phyloP scores from a whole-genome alignment of 208 protist species.

The Trypanosoma conorhini region DNA sequence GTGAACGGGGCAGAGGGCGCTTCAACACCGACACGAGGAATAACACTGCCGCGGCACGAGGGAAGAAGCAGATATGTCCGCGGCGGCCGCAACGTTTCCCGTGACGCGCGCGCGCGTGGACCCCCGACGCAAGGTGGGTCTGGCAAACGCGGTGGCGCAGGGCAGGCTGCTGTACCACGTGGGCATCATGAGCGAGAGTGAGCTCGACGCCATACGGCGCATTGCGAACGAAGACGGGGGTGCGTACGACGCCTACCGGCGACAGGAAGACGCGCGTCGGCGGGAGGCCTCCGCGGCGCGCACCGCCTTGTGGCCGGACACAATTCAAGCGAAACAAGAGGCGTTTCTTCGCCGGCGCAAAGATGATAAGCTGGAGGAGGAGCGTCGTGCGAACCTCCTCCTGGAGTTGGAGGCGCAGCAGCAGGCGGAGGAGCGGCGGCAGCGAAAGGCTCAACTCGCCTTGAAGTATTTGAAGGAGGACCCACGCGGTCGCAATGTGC shows the following conservation, averaged over 20 bases:
- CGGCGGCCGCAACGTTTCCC: constrained; percentile 5
- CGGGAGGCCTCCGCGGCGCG: constrained; percentile 49
- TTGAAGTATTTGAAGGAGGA: constrained; percentile 68
- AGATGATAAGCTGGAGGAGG: constrained; percentile 50
- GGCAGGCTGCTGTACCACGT: constrained; percentile 55
- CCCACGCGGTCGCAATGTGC: constrained; percentile 65
- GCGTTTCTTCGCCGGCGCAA: constrained; percentile 48
- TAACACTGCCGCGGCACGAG: background rate
- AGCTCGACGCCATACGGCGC: constrained; percentile 63
- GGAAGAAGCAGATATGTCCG: constrained; percentile 4
- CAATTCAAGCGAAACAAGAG: constrained; percentile 60
- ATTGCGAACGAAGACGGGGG: constrained; percentile 38
- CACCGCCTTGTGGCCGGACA: constrained; percentile 66
- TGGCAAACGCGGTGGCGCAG: constrained; percentile 83
- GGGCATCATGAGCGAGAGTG: constrained; percentile 70
- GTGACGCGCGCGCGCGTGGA: constrained; percentile 64
- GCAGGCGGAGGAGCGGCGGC: constrained; percentile 56
- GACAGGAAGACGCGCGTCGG: constrained; percentile 35
- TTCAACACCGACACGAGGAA: too few relatives aligned
- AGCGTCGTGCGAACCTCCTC: constrained; percentile 51
- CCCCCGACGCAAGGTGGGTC: constrained; percentile 57
- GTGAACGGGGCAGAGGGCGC: background rate
- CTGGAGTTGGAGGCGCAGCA: constrained; percentile 63
- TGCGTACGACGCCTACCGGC: constrained; percentile 18
- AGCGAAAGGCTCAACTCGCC: constrained; percentile 43